phyloP scores from a whole-genome alignment of 2,329 filamentous ascomycete species.

The Blastomyces gilchristii region DNA sequence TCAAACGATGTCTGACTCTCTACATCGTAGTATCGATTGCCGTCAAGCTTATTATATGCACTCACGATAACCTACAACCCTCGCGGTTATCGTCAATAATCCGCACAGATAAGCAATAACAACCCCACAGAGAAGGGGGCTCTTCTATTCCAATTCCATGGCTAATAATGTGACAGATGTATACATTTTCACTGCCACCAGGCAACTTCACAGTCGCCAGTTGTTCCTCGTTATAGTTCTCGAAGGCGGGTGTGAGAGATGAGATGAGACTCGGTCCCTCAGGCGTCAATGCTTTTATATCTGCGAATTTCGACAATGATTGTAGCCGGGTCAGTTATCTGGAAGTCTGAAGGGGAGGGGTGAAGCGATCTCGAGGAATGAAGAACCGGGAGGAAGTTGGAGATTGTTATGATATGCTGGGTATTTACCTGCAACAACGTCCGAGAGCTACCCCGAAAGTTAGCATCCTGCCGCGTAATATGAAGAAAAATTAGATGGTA shows the following conservation, averaged over 20 bases:
- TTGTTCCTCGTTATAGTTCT: slow-evolving; percentile 95
- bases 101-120: not conserved
- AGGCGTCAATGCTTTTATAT: slow-evolving; percentile 77
- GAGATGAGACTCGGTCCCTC: slow-evolving; percentile 57
- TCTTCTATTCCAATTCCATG: not conserved
- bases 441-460: slow-evolving; percentile 54
- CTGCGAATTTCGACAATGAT: slow-evolving; percentile 39
- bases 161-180: not conserved
- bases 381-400: slow-evolving; percentile 8
- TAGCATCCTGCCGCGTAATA: slow-evolving; percentile 20
- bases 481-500: no score
- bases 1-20: slow-evolving; percentile 79
- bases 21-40: slow-evolving; percentile 78
- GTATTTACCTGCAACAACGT: slow-evolving; percentile 69
- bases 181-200: slow-evolving; percentile 66
- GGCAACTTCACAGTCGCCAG: slow-evolving; percentile 82
- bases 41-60: slow-evolving; percentile 70
- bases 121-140: not conserved
- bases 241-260: slow-evolving; percentile 70
- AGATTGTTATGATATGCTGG: slow-evolving; percentile 11
- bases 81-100: not conserved
- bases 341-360: not conserved
- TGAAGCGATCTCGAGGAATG: slow-evolving; percentile 10
- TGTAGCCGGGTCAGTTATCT: not conserved
- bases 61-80: slow-evolving; percentile 53